These are phyloP conservation scores for Citrus inodora DNA, from an alignment of 345 rosid species.

Conservation along the genomic window DNA sequence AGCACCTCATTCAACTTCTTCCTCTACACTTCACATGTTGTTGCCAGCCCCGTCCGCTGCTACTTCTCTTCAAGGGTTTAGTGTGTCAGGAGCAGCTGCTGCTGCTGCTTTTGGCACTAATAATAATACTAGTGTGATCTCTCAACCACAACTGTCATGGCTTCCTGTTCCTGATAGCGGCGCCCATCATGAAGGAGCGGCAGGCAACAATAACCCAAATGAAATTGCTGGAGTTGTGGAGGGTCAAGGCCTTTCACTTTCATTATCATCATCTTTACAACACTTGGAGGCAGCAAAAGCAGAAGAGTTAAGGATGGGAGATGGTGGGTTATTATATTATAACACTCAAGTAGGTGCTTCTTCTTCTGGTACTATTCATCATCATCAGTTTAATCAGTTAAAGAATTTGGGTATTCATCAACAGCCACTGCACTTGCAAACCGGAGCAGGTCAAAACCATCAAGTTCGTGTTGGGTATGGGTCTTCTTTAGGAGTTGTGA, in stretches of 20 bases:
- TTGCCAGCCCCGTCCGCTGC: slow-evolving; percentile 63
- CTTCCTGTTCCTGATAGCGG: slow-evolving; percentile 48
- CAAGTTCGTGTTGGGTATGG: slow-evolving; percentile 51
- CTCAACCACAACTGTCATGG: slow-evolving; percentile 64
- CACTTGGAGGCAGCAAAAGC: slow-evolving; percentile 83
- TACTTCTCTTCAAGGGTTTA: slow-evolving; percentile 47
- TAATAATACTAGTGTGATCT: slow-evolving; percentile 27
- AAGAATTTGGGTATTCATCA: slow-evolving; percentile 36
- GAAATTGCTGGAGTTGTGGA: slow-evolving; percentile 60
- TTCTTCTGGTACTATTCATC: slow-evolving; percentile 22
- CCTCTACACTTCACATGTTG: slow-evolving; percentile 88
- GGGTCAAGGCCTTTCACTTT: slow-evolving; percentile 86
- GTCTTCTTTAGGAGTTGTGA: slow-evolving; percentile 56
- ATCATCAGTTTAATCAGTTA: slow-evolving; percentile 37
- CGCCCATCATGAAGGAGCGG: slow-evolving; percentile 24
- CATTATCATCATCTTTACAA: slow-evolving; percentile 73
- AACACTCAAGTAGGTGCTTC: slow-evolving; percentile 39
- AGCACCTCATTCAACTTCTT: slow-evolving; percentile 36
- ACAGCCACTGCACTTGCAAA: slow-evolving; percentile 37
- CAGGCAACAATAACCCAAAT: slow-evolving; percentile 28
- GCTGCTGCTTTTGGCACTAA: slow-evolving; percentile 29
- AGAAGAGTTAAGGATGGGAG: slow-evolving; percentile 69
- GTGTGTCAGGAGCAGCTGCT: slow-evolving; percentile 24
- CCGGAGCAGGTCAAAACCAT: slow-evolving; percentile 35
- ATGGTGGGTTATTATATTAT: slow-evolving; percentile 45